phyloP scores from a whole-genome alignment of 2,329 filamentous ascomycete genomes.

The Ophiostoma quercus region DNA sequence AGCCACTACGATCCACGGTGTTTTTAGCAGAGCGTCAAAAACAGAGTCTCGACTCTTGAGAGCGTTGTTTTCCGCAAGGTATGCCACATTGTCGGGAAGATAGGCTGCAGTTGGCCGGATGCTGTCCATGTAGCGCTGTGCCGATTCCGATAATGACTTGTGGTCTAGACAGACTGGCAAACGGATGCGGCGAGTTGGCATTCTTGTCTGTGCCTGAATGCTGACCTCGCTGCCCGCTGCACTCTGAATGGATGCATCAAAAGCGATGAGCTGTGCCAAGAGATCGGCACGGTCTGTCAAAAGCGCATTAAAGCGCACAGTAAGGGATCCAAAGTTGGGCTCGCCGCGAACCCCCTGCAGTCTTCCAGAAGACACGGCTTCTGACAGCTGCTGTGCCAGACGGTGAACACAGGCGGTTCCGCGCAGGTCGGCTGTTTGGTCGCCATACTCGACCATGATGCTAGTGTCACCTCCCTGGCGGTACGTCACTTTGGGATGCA shows the following conservation, averaged over 20 bases:
- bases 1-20: slow-evolving; percentile 6
- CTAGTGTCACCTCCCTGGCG: slow-evolving; percentile 11
- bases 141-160: background rate
- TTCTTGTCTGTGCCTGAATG: background rate
- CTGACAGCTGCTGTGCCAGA: background rate
- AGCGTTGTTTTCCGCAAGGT: slow-evolving; percentile 8
- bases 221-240: background rate
- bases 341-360: background rate
- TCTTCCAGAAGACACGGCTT: background rate
- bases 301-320: slow-evolving; percentile 4
- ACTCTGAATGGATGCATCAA: background rate
- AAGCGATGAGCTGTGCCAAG: background rate
- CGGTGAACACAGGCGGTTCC: slow-evolving; percentile 7
- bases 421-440: background rate
- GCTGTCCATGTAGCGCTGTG: slow-evolving; percentile 9
- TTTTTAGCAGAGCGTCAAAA: background rate
- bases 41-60: background rate
- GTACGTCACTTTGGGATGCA: background rate
- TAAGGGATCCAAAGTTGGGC: slow-evolving; percentile 7
- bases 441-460: slow-evolving; percentile 10
- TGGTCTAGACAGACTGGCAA: slow-evolving; percentile 2
- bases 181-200: slow-evolving; percentile 5
- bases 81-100: slow-evolving; percentile 7
- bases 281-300: slow-evolving; percentile 6
- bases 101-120: slow-evolving; percentile 12